Base-by-base conservation (phyloP, 2,329 filamentous ascomycete species). In the Sarocladium kiliense region DNA sequence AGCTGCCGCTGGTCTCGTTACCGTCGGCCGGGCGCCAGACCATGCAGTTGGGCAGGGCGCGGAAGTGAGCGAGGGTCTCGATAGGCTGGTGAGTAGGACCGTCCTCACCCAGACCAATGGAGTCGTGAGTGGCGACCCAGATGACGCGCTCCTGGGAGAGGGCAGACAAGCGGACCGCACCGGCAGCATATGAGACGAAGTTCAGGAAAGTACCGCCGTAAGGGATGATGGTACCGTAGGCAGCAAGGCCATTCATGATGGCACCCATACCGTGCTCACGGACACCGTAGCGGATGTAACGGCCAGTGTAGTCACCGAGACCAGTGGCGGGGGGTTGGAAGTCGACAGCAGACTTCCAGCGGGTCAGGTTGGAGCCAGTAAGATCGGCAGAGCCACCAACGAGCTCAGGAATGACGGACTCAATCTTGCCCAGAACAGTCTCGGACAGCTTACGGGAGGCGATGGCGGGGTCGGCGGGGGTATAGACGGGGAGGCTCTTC, bases 61-160 rank as follows among this genome's bases (percentile, higher is more conserved):
- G 93, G 91, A 97, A 97, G 79, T 97, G 94, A 58, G 92, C 88
- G 61, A 97, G 86, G 44, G 91, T 96, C 86, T 99, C 94, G 65
- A 99, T 96, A 73, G 94, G 94, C 84, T 99, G 94, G 79, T 99
- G 94, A 56, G 94, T 99, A 64, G 94, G 93, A 61, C 94, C 94
- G 70, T 99, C 94, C 80, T 99, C 94, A 76, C 94, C 94, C 64
- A 97, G 90, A 81, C 94, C 94, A 67, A 99, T 99, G 62, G 93
- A 97, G 83, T 97, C 93, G 84, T 97, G 93, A 65, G 93, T 97
- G 68, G 94, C 93, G 65, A 97, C 84, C 87, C 94, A 96, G 80
- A 99, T 92, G 71, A 85, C 81, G 67, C 93, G 93, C 72, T 92
- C 82, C 74, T 89, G 92, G 47, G 92, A 96, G 64, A 99, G 84